Evolutionary conservation across 495 filamentous ascomycete genomes (phyloP).

Genomic region (Delitschia confertaspora): DNA sequence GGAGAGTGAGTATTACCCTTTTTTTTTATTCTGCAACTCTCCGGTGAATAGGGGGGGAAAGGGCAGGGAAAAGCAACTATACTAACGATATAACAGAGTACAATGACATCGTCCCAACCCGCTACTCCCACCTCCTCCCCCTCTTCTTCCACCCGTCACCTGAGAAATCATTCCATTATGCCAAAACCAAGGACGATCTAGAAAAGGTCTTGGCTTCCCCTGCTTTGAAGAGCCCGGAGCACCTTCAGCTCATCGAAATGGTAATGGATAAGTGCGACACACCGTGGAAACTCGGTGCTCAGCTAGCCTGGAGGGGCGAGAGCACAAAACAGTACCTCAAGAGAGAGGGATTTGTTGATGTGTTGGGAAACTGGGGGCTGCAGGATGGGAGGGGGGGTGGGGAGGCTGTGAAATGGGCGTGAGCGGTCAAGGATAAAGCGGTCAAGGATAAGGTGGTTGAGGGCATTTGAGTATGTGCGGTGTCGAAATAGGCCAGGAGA

Average conservation of each 20-base stretch:
- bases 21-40: not conserved
- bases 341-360: constrained; percentile 33
- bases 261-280: constrained; percentile 34
- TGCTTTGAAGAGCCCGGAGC: constrained; percentile 18
- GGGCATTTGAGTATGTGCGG: no score
- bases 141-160: constrained; percentile 31
- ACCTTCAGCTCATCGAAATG: constrained; percentile 33
- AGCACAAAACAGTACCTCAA: constrained; percentile 28
- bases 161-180: constrained; percentile 29
- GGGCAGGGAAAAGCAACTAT: not conserved
- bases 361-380: constrained; percentile 20
- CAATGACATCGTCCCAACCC: constrained; percentile 36
- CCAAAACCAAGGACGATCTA: constrained; percentile 31
- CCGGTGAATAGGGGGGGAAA: not conserved
- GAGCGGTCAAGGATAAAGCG: no score
- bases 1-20: constrained; percentile 13
- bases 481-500: no score
- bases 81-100: constrained; percentile 21
- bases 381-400: constrained; percentile 1
- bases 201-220: constrained; percentile 26
- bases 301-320: constrained; percentile 29
- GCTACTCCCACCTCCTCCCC: constrained; percentile 32
- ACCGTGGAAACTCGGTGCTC: constrained; percentile 28
- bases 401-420: constrained; percentile 12
- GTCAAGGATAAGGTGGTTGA: constrained; percentile 8